A percentile compares a stretch with the other conserved stretches of the same genome.
Conservation (phyloP, 2,329 filamentous ascomycete species). For the Emericellopsis atlantica region DNA sequence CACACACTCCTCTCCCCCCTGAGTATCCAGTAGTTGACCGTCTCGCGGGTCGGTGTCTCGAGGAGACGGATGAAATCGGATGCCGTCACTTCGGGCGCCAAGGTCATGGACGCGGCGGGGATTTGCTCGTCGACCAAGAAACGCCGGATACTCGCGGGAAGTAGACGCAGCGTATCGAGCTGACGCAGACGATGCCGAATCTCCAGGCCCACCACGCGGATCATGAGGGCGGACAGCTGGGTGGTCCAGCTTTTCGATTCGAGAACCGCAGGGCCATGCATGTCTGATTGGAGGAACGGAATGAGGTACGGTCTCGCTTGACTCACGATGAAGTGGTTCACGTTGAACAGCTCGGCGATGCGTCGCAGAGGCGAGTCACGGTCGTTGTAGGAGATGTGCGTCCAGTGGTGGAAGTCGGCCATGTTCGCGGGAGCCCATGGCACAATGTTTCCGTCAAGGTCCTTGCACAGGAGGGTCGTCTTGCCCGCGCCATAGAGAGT, state of each 20-base stretch:
- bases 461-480: slow-evolving; percentile 62
- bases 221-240: slow-evolving; percentile 43
- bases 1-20: slow-evolving; percentile 81
- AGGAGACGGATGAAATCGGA: slow-evolving; percentile 66
- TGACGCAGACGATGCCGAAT: slow-evolving; percentile 71
- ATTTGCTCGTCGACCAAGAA: slow-evolving; percentile 76
- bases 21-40: slow-evolving; percentile 73
- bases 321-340: slow-evolving; percentile 90
- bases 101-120: slow-evolving; percentile 63
- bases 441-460: slow-evolving; percentile 56
- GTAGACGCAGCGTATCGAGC: slow-evolving; percentile 61
- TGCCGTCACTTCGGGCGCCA: slow-evolving; percentile 67
- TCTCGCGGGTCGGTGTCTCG: slow-evolving; percentile 67
- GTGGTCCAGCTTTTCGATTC: slow-evolving; percentile 45
- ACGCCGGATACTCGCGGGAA: slow-evolving; percentile 57
- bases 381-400: slow-evolving; percentile 50
- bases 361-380: slow-evolving; percentile 54
- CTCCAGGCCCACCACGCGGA: slow-evolving; percentile 62
- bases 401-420: slow-evolving; percentile 54
- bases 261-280: slow-evolving; percentile 59
- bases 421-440: slow-evolving; percentile 59
- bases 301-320: slow-evolving; percentile 85
- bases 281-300: slow-evolving; percentile 70
- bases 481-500: slow-evolving; percentile 53
- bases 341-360: slow-evolving; percentile 76